Conservation (phyloP, 345 rosid species). For the Linum trigynum region DNA sequence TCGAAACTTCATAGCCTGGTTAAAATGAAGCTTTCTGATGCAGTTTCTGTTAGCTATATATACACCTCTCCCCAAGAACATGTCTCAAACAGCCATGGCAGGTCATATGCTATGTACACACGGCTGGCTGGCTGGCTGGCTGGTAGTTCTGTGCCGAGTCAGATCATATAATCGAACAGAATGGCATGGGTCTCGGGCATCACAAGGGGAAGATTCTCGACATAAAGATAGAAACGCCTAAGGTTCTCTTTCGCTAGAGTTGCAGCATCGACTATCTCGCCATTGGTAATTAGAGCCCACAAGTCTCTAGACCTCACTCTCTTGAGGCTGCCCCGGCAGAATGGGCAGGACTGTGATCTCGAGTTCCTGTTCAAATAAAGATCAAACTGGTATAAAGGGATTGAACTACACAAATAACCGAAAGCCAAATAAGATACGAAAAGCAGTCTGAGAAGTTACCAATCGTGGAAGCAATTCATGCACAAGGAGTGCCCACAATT, state of each 20-base stretch:
- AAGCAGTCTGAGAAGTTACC: constrained; percentile 25
- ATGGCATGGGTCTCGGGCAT: constrained; percentile 36
- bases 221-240: constrained; percentile 40
- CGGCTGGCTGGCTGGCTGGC: constrained; percentile 13
- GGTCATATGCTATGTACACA: constrained; percentile 19
- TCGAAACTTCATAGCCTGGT: constrained; percentile 1
- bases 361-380: constrained; percentile 34
- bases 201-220: constrained; percentile 37
- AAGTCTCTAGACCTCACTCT: constrained; percentile 45
- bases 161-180: constrained; percentile 55
- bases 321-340: constrained; percentile 52
- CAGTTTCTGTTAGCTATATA: constrained; percentile 13
- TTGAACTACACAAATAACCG: neutral
- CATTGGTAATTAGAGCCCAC: constrained; percentile 41
- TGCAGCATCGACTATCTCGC: constrained; percentile 31
- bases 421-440: neutral
- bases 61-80: constrained; percentile 15
- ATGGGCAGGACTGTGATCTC: constrained; percentile 64
- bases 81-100: constrained; percentile 9
- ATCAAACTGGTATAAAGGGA: neutral
- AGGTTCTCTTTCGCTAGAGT: constrained; percentile 48
- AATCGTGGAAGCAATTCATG: constrained; percentile 53
- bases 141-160: constrained; percentile 11
- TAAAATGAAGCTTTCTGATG: neutral
- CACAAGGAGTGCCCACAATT: constrained; percentile 57